Base-by-base conservation (phyloP, 2,329 filamentous ascomycete genomes). In the Diaporthe ampelina region DNA sequence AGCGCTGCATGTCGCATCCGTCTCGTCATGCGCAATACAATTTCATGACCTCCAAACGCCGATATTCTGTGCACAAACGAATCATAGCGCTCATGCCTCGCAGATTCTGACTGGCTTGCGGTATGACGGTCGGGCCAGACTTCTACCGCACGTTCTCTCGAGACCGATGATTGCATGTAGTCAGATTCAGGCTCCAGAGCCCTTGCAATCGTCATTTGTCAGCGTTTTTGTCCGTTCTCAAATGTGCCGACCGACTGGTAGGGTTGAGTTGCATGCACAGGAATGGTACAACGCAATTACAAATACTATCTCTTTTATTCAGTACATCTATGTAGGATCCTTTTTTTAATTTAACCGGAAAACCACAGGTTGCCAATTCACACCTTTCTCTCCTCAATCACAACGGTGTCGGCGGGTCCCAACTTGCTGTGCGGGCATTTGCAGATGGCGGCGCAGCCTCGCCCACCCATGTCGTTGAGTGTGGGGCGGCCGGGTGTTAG, bases 141-240 rank as follows among this genome's bases (percentile, higher is more conserved):
- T 50, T 9, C 45, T 24, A 0, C 4, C 9, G 10, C 21, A n/a
- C 9, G 4, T 50, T n/a, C 3, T n/a, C 45, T 11, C 8, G 45
- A n/a, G 10, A 8, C 1, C n/a, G 4, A 19, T 45, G 17, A 48
- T 48, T 4, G 45, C 40, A 11, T 11, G 8, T 0, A n/a, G 8
- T n/a, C 21, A 24, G 45, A 21, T 4, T 11, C n/a, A 11, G 45
- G 45, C 21, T 11, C 9, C 45, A 50, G 45, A 50, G 11, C 8
- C 3, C 3, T 21, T 10, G 9, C 3, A 50, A 10, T n/a, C 21
- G 1, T 50, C 9, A 13, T 0, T 11, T 4, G 0, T 24, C 2
- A 11, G 45, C 8, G 11, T 7, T 9, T 1, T 48, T 24, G 21
- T 3, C 9, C 11, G 8, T 11, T 21, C 10, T 50, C 21, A 11